Conservation (phyloP, 768 basidiomycete genomes). For the Asterophora parasitica region DNA sequence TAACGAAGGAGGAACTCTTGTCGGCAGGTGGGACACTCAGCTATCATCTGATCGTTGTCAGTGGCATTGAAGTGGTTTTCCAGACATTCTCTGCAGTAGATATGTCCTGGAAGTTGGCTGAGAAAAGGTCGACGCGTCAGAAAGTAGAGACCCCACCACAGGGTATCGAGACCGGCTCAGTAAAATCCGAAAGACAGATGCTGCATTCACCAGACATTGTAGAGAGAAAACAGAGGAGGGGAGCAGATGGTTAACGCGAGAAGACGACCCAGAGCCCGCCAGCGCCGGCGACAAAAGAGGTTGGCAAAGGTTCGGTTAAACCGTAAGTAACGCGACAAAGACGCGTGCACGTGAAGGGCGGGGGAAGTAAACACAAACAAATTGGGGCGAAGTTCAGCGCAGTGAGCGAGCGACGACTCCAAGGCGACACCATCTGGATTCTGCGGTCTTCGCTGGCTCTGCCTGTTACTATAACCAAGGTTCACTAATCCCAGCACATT, state of each 20-base stretch:
- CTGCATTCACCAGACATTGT: slow-evolving; percentile 38
- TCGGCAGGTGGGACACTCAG: slow-evolving; percentile 60
- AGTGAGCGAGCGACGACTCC: slow-evolving; percentile 5
- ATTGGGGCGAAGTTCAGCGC: too few species aligned
- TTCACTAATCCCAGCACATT: slow-evolving; percentile 4
- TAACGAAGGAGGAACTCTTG: slow-evolving; percentile 48
- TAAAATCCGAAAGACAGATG: slow-evolving; percentile 50
- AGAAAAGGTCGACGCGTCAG: not conserved
- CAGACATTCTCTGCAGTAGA: slow-evolving; percentile 61
- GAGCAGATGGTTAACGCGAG: not conserved
- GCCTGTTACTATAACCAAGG: slow-evolving; percentile 6
- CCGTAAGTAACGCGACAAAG: slow-evolving; percentile 6
- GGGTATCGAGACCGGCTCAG: slow-evolving; percentile 53
- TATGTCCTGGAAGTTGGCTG: slow-evolving; percentile 41
- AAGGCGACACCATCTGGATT: slow-evolving; percentile 2
- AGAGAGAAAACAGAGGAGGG: not conserved
- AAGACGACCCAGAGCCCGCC: not conserved
- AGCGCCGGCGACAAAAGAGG: not conserved
- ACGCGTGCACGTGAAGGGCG: slow-evolving; percentile 2
- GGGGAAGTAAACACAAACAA: slow-evolving; percentile 6
- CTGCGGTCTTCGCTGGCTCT: slow-evolving; percentile 3
- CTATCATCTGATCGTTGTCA: slow-evolving; percentile 27
- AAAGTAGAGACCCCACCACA: slow-evolving; percentile 43
- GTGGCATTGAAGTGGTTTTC: slow-evolving; percentile 34
- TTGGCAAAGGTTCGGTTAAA: too few species aligned